Evolutionary conservation across 192 early-diverging fungal species (phyloP), one percentile per base, ranked within the genome.

Genomic region (Fimicolochytrium jonesii): DNA sequence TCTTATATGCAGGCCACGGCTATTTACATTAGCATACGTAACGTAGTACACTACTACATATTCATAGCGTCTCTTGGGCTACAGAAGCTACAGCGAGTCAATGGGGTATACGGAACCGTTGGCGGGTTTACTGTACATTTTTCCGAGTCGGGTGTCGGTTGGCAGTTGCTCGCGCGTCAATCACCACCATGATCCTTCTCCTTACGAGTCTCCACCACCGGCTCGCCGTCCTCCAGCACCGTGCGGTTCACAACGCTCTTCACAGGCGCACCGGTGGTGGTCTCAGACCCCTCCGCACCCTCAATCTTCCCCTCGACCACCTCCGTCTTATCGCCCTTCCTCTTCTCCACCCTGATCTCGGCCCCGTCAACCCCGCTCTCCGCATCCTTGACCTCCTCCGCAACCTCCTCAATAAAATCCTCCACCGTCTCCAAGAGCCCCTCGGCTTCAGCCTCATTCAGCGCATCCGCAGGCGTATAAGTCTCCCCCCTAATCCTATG

Each of bases 401-500:
- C 53, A 13, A 26, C 34, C 6, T 55, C 53, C 53, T 55, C 53
- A 37, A 55, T 26, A 18, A 55, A 55, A 35, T 55, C 53, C 35
- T 55, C 53, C 18, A 55, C 53, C 11, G 32, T 26, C 34, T 55
- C 53, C 33, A 55, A 26, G 33, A 55, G 32, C 4, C 53, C 53
- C 32, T 55, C n/a, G 33, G 33, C n/a, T 34, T 55, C 53, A 13
- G 53, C 53, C 53, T 55, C 53, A 30, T 55, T 34, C 13, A 55
- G 32, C 18, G 53, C 53, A 37, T 55, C 53, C 33, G 53, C 53
- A 36, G 53, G 53, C 31, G 53, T 55, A 18, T 55, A 55, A 13
- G 53, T 55, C 53, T 55, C 53, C 10, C 53, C 53, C 29, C 53
- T 3, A 9, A 55, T 55, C n/a, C 53, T 30, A 35, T 55, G 53